These are phyloP conservation scores for Claviceps pusilla DNA, from an alignment of 2,329 filamentous ascomycete genomes.

Conservation along the genomic window DNA sequence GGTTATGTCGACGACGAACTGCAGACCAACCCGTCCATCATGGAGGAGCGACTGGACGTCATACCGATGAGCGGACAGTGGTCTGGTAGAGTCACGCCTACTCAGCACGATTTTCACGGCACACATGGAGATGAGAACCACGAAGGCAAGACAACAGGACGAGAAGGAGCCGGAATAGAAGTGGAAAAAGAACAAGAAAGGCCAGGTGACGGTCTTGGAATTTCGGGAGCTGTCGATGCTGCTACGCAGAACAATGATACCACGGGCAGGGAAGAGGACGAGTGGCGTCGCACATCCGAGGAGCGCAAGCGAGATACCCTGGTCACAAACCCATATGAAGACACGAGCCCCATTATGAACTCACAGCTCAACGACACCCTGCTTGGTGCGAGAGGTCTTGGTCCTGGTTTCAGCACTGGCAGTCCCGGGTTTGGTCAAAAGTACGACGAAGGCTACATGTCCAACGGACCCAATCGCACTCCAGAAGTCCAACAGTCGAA, in stretches of 20 bases:
- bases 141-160: constrained; percentile 7
- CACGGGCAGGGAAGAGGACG: constrained; percentile 43
- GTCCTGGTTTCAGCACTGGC: constrained; percentile 34
- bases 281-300: constrained; percentile 47
- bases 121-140: constrained; percentile 18
- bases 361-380: constrained; percentile 36
- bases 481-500: constrained; percentile 34
- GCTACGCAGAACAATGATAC: constrained; percentile 38
- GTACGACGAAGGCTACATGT: constrained; percentile 82
- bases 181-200: too few relatives aligned
- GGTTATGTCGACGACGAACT: constrained; percentile 55
- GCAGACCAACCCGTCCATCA: constrained; percentile 71
- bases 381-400: constrained; percentile 24
- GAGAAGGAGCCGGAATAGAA: too few relatives aligned
- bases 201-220: constrained; percentile 20
- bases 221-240: constrained; percentile 37
- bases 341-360: constrained; percentile 46
- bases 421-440: constrained; percentile 46
- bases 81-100: constrained; percentile 41
- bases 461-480: constrained; percentile 46
- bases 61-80: constrained; percentile 29
- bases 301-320: constrained; percentile 52
- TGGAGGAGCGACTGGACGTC: constrained; percentile 57
- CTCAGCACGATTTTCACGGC: constrained; percentile 14
- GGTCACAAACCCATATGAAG: constrained; percentile 53